Evolutionary conservation across 192 early-diverging fungal genomes (phyloP), one percentile per base, ranked within the genome.

Genomic region (Spizellomyces sp.): DNA sequence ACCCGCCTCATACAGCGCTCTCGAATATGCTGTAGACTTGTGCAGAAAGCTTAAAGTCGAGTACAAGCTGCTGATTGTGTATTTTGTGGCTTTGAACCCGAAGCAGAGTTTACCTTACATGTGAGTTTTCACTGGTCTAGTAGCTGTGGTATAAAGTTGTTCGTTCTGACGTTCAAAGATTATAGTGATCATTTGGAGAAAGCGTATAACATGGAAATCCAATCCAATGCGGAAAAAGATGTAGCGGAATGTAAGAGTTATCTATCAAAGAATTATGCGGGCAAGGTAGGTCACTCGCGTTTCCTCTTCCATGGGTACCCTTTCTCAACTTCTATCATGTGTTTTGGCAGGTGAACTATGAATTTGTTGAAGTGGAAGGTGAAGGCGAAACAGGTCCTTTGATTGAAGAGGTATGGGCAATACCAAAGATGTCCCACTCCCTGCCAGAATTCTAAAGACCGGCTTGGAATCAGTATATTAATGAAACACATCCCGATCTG

Each of bases 121-220:
- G 74, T 75, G 22, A 14, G 74, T 67, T 12, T 22, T 7, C n/a
- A n/a, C n/a, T n/a, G n/a, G 58, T 10, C 17, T 14, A 56, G 17
- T 69, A 21, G n/a, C 0, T 56, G 44, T 64, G 0, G 9, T 50
- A 64, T 64, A 9, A 4, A 9, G 27, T 36, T 36, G 27, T 2
- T 15, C 22, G 14, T 14, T 27, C 66, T 14, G 8, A 61, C 17
- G 6, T 12, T 27, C n/a, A 10, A 3, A 12, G 10, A 62, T n/a
- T 56, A 50, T 61, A 76, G 75, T 21, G 76, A 77, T 59, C 70
- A 77, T 45, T 47, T 77, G 48, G 76, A 77, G 42, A 66, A 61
- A 19, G 70, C 76, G 19, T 77, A 73, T 65, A 77, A 77, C 56
- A 62, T 73, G 64, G 76, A 77, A 48, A 77, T 77, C 36, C 70